phyloP scores from a whole-genome alignment of 2,329 filamentous ascomycete species.

The Microthyrium microscopicum region DNA sequence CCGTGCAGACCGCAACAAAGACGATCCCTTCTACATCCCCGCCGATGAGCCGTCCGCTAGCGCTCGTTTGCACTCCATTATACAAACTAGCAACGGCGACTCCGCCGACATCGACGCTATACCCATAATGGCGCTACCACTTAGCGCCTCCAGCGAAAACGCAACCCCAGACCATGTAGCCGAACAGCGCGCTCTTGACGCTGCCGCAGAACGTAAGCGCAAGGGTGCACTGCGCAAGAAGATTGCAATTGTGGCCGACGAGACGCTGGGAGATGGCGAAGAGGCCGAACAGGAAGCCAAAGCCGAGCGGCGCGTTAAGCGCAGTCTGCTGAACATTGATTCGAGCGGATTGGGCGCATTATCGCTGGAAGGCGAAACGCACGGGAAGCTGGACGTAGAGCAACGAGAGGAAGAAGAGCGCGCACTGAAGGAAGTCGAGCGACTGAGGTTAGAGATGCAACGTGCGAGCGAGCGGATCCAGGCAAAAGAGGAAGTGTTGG shows the following conservation, averaged over 20 bases:
- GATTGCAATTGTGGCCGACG: constrained; percentile 30
- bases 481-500: constrained; percentile 50
- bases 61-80: constrained; percentile 62
- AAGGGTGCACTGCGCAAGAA: constrained; percentile 20
- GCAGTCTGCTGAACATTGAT: constrained; percentile 65
- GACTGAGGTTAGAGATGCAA: constrained; percentile 77
- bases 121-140: constrained; percentile 82
- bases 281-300: background rate
- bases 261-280: constrained; percentile 23
- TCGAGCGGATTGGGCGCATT: constrained; percentile 65
- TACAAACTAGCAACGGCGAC: constrained; percentile 48
- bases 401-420: constrained; percentile 59
- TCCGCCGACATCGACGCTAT: constrained; percentile 87
- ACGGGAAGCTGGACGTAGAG: constrained; percentile 40
- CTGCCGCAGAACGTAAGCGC: constrained; percentile 14
- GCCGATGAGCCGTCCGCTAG: constrained; percentile 23
- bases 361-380: constrained; percentile 41
- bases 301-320: constrained; percentile 32
- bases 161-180: constrained; percentile 9
- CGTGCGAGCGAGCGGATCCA: constrained; percentile 59
- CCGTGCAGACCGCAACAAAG: constrained; percentile 63
- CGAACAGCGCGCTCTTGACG: constrained; percentile 9
- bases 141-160: constrained; percentile 34
- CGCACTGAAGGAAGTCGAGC: constrained; percentile 79
- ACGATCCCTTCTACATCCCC: constrained; percentile 90